These are phyloP conservation scores for Aureobasidium sp. DNA, from an alignment of 2,329 filamentous ascomycete genomes.

Conservation along the genomic window DNA sequence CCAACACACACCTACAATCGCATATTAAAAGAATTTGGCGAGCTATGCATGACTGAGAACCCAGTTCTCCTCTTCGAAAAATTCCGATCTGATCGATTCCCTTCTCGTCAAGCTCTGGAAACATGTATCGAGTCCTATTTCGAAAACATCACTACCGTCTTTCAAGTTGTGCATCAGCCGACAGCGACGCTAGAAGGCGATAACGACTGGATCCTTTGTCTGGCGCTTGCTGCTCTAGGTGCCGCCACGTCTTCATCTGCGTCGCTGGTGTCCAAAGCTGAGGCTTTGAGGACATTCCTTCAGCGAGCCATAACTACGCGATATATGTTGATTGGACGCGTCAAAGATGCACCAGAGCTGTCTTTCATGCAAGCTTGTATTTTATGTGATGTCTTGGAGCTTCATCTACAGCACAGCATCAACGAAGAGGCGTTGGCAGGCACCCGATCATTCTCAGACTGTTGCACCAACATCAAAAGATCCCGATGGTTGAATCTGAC, in stretches of 20 bases:
- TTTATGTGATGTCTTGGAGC: neutral
- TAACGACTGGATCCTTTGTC: neutral
- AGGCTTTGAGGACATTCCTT: neutral
- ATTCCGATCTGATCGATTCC: neutral
- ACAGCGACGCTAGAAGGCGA: neutral
- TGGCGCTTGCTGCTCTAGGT: neutral
- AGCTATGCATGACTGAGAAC: neutral
- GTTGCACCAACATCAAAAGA: conserved; percentile 1
- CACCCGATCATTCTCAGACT: neutral
- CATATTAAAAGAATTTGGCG: neutral
- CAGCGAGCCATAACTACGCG: neutral
- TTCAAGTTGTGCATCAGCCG: neutral
- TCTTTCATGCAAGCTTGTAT: neutral
- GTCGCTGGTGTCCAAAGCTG: neutral
- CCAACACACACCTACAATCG: neutral
- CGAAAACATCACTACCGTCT: neutral
- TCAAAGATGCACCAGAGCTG: neutral
- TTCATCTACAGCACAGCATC: neutral
- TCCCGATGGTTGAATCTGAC: neutral
- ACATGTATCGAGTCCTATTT: neutral
- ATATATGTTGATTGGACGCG: neutral
- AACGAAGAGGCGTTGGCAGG: neutral
- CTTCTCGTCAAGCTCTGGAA: neutral
- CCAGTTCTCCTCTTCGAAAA: neutral
- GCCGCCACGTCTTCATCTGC: neutral